Conservation (phyloP, 192 early-diverging fungal genomes). For the Coemansia sp. region DNA sequence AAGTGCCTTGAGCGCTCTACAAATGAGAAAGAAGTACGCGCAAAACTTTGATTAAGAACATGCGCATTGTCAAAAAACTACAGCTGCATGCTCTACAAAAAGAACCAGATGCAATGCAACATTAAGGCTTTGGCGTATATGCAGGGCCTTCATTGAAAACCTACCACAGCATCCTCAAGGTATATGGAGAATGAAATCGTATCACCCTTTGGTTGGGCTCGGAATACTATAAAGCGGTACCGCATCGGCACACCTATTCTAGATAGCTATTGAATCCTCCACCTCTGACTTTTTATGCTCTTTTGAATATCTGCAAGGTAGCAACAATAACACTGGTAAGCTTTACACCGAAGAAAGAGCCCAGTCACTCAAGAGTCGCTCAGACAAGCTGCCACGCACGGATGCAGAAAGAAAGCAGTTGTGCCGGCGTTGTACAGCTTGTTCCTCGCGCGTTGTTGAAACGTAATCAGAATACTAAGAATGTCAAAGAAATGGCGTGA, state of each 20-base stretch:
- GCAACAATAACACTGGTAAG: not conserved
- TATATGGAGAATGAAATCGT: constrained; percentile 45
- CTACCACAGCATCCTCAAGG: constrained; percentile 33
- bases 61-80: not conserved
- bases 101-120: not conserved
- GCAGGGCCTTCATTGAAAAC: not conserved
- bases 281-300: not conserved
- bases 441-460: not conserved
- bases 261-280: not conserved
- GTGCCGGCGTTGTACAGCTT: not conserved
- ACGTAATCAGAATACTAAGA: not conserved
- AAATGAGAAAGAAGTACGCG: not conserved
- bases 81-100: not conserved
- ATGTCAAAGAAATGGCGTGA: not conserved
- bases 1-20: constrained; percentile 6
- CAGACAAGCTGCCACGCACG: not conserved
- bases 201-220: constrained; percentile 45
- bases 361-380: not conserved
- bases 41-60: constrained; percentile 6
- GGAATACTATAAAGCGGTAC: constrained; percentile 53
- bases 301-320: not conserved
- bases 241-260: constrained; percentile 29
- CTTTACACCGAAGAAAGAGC: not conserved
- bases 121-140: not conserved
- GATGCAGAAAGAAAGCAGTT: not conserved